A percentile compares a stretch with the other conserved stretches of the same genome.
These are phyloP conservation scores for Meyerozyma athensensis DNA, from an alignment of 1,139 yeast species.

Conservation along the genomic window DNA sequence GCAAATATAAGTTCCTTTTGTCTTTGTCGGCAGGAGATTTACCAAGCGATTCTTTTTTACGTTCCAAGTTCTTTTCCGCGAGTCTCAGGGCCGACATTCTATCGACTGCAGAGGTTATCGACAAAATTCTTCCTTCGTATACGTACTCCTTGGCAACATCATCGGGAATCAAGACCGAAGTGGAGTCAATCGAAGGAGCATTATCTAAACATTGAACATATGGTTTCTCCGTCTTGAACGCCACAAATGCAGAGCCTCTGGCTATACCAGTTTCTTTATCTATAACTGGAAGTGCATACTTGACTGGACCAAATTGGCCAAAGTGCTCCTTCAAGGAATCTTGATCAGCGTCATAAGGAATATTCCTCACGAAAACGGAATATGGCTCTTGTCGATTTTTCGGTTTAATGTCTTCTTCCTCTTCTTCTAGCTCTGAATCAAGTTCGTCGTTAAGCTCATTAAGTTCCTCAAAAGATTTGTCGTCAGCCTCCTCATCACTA, in stretches of 20 bases:
- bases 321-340: conserved; percentile 78
- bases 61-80: conserved; percentile 67
- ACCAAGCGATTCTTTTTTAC: conserved; percentile 73
- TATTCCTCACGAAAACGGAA: conserved; percentile 80
- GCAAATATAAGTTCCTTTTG: conserved; percentile 74
- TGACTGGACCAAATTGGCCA: conserved; percentile 76
- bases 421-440: conserved; percentile 27
- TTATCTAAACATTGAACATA: conserved; percentile 64
- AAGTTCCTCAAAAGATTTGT: conserved; percentile 20
- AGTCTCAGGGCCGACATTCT: conserved; percentile 77
- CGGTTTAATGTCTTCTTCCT: conserved; percentile 27
- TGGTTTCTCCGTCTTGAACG: conserved; percentile 60
- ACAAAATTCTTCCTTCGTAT: conserved; percentile 85
- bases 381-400: conserved; percentile 65
- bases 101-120: conserved; percentile 80
- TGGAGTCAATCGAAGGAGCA: conserved; percentile 75
- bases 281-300: conserved; percentile 88
- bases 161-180: conserved; percentile 84
- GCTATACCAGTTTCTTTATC: conserved; percentile 85
- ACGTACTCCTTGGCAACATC: conserved; percentile 88
- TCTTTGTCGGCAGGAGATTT: conserved; percentile 78
- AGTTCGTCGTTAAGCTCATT: conserved; percentile 21
- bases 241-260: conserved; percentile 93
- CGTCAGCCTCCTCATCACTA: conserved; percentile 33
- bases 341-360: conserved; percentile 90